These are phyloP conservation scores for Apiospora sp. DNA, from an alignment of 2,329 filamentous ascomycete genomes.

Conservation along the genomic window DNA sequence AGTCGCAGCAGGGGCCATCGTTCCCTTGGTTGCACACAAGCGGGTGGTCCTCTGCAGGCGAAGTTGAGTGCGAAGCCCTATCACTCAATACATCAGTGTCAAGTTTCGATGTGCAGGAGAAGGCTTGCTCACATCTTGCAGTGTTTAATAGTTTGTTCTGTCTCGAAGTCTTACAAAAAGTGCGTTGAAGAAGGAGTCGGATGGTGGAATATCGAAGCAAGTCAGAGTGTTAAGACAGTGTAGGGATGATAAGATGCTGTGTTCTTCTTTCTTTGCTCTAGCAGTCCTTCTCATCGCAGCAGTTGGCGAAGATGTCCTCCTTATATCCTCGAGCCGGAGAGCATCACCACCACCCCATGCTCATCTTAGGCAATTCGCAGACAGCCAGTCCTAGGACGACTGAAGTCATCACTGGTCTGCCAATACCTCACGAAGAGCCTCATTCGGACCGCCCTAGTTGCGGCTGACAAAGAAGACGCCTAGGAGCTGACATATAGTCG, in stretches of 20 bases:
- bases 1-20: neutral
- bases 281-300: neutral
- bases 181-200: neutral
- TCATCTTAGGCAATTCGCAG: no score
- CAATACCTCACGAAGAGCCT: neutral
- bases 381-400: neutral
- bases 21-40: neutral
- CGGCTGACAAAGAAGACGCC: constrained; percentile 9
- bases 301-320: neutral
- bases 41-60: neutral
- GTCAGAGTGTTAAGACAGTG: neutral
- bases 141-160: neutral
- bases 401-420: neutral
- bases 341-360: no score
- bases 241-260: neutral
- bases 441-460: neutral
- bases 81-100: neutral
- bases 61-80: neutral
- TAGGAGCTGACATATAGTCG: constrained; percentile 7
- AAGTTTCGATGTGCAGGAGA: no score
- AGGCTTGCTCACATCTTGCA: neutral
- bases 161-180: neutral
- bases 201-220: neutral
- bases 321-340: neutral
- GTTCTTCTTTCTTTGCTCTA: neutral